phyloP scores from a whole-genome alignment of 2,329 filamentous ascomycete genomes.

The Fusarium setosum region DNA sequence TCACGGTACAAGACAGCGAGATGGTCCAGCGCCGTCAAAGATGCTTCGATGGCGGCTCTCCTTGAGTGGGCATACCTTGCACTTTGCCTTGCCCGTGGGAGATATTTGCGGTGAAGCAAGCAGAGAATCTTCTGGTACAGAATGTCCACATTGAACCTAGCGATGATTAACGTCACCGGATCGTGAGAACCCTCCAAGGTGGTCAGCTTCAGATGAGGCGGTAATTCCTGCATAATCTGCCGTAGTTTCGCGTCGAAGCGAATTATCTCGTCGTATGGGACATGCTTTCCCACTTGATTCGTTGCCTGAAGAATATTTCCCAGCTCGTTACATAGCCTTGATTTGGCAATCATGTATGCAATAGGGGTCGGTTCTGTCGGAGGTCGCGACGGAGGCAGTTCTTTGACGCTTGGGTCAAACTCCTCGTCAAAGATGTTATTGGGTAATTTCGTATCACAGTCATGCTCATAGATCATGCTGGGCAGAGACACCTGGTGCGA shows the following conservation, averaged over 20 bases:
- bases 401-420: slow-evolving; percentile 75
- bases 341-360: slow-evolving; percentile 82
- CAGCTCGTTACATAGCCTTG: slow-evolving; percentile 74
- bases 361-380: slow-evolving; percentile 79
- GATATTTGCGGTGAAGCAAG: slow-evolving; percentile 88
- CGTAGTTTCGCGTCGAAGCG: slow-evolving; percentile 71
- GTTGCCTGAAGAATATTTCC: slow-evolving; percentile 77
- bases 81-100: slow-evolving; percentile 81
- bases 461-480: slow-evolving; percentile 77
- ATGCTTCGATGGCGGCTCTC: slow-evolving; percentile 85
- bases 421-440: slow-evolving; percentile 87
- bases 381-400: slow-evolving; percentile 75
- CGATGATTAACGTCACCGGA: slow-evolving; percentile 86
- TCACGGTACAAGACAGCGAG: slow-evolving; percentile 82
- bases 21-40: slow-evolving; percentile 82
- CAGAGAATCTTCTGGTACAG: slow-evolving; percentile 91
- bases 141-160: slow-evolving; percentile 85
- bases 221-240: slow-evolving; percentile 73
- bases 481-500: slow-evolving; percentile 78
- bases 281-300: slow-evolving; percentile 64
- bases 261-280: slow-evolving; percentile 73
- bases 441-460: slow-evolving; percentile 81
- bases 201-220: slow-evolving; percentile 82
- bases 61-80: slow-evolving; percentile 86
- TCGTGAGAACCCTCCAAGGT: slow-evolving; percentile 81